A percentile compares a stretch with the other conserved stretches of the same genome.
phyloP scores from a whole-genome alignment of 2,329 filamentous ascomycete species.

The Juglanconis sp. region DNA sequence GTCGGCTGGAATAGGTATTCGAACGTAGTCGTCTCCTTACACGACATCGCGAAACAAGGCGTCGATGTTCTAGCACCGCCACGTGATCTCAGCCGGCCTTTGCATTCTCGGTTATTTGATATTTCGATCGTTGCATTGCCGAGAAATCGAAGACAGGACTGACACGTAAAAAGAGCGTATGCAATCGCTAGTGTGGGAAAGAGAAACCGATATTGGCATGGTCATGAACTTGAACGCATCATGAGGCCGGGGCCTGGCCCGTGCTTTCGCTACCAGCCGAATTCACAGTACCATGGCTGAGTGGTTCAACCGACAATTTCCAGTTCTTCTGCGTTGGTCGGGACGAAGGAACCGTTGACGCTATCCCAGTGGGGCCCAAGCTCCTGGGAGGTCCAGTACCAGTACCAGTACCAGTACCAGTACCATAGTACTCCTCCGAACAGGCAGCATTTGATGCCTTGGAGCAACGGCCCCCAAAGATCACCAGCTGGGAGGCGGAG shows the following conservation, averaged over 20 bases:
- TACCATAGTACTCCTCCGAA: not conserved
- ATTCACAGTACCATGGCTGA: not conserved
- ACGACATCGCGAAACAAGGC: not conserved
- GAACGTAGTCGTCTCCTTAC: not conserved
- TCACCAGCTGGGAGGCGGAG: not conserved
- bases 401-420: too few species aligned
- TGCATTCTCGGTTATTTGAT: not conserved
- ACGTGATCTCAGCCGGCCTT: not conserved
- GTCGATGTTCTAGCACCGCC: not conserved
- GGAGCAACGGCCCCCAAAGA: not conserved
- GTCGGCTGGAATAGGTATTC: not conserved
- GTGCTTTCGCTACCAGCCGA: not conserved
- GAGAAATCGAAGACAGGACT: conserved; percentile 3
- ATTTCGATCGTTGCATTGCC: conserved; percentile 3
- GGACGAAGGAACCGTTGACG: not conserved
- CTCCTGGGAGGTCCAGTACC: not conserved
- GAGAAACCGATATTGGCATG: conserved; percentile 1
- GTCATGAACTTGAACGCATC: not conserved
- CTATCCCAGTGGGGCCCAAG: conserved; percentile 7
- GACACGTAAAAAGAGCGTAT: not conserved
- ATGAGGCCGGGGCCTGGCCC: not conserved
- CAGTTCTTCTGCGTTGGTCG: conserved; percentile 3
- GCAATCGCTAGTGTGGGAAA: not conserved
- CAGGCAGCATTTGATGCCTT: not conserved
- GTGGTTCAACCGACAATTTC: not conserved